These are phyloP conservation scores for Pugionium dolabratum DNA, from an alignment of 345 rosid genomes.

Conservation along the genomic window DNA sequence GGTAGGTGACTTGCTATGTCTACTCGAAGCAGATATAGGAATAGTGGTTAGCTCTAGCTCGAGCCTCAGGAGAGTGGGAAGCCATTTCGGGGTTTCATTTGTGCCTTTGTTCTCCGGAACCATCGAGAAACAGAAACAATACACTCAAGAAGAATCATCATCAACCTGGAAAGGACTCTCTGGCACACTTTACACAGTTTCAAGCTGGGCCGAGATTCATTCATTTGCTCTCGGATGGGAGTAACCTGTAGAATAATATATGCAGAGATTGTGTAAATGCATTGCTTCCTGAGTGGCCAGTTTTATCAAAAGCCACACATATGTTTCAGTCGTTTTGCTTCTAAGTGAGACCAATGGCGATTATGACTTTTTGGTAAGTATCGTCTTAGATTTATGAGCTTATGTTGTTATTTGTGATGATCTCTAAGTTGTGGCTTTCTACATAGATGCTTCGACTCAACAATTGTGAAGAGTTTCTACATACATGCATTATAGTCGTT, in stretches of 20 bases:
- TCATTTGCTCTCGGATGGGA: slow-evolving; percentile 90
- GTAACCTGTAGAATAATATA: slow-evolving; percentile 29
- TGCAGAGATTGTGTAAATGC: slow-evolving; percentile 24
- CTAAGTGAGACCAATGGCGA: too few species aligned
- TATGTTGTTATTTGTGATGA: too few species aligned
- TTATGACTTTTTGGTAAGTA: too few species aligned
- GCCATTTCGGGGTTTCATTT: slow-evolving; percentile 83
- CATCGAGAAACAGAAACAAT: slow-evolving; percentile 71
- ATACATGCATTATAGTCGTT: too few species aligned
- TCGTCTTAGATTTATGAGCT: too few species aligned
- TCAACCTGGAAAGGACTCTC: slow-evolving; percentile 64
- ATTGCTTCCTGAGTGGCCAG: slow-evolving; percentile 28
- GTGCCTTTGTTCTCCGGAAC: slow-evolving; percentile 69
- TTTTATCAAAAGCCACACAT: slow-evolving; percentile 42
- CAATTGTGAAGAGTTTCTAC: too few species aligned
- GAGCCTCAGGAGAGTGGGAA: slow-evolving; percentile 81
- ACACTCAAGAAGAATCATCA: slow-evolving; percentile 46
- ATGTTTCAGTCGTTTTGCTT: too few species aligned
- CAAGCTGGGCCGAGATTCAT: slow-evolving; percentile 92
- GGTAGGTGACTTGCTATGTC: slow-evolving; percentile 88
- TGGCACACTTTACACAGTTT: slow-evolving; percentile 79
- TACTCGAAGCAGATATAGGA: slow-evolving; percentile 90
- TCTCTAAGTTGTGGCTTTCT: too few species aligned
- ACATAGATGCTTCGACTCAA: too few species aligned
- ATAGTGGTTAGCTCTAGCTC: slow-evolving; percentile 80